A percentile compares a stretch with the other conserved stretches of the same genome.
Evolutionary conservation across 164 flowering plant genomes (phyloP).

Genomic region (Aristolochia contorta): DNA sequence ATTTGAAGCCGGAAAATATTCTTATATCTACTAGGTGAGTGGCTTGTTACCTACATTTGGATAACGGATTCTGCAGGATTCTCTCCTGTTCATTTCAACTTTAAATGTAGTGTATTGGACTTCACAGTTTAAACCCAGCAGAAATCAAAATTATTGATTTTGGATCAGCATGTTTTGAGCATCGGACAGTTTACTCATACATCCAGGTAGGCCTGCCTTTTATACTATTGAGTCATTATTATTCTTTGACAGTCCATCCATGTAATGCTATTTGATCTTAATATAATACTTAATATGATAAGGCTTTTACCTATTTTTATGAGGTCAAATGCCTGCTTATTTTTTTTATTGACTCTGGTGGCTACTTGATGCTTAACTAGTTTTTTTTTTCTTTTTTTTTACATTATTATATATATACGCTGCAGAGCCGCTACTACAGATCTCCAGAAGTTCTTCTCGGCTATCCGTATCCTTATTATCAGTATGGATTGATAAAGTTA

Average conservation of each 20-base stretch:
- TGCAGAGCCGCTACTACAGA: conserved; percentile 98
- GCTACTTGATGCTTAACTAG: no score
- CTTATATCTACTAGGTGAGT: conserved; percentile 79
- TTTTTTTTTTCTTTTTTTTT: conserved; percentile 12
- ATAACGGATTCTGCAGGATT: not conserved
- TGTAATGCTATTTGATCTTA: no score
- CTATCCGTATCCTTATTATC: conserved; percentile 79
- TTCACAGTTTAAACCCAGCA: conserved; percentile 65
- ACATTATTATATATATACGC: no score
- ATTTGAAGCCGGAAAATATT: conserved; percentile 99
- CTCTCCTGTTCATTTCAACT: conserved; percentile 12
- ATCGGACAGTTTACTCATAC: conserved; percentile 94
- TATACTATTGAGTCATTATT: no score
- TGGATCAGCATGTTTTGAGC: conserved; percentile 99
- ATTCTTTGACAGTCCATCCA: no score
- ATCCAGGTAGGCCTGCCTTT: conserved; percentile 59
- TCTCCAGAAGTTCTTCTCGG: conserved; percentile 99
- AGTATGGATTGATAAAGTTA: not conserved
- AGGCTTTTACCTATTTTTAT: no score
- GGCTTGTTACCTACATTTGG: conserved; percentile 10
- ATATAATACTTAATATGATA: no score
- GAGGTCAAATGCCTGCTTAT: no score
- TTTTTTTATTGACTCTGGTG: no score
- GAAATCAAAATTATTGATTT: conserved; percentile 93
- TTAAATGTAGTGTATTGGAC: conserved; percentile 13